phyloP scores from a whole-genome alignment of 805 yeast genomes.

The Gaillardinia entomophila region DNA sequence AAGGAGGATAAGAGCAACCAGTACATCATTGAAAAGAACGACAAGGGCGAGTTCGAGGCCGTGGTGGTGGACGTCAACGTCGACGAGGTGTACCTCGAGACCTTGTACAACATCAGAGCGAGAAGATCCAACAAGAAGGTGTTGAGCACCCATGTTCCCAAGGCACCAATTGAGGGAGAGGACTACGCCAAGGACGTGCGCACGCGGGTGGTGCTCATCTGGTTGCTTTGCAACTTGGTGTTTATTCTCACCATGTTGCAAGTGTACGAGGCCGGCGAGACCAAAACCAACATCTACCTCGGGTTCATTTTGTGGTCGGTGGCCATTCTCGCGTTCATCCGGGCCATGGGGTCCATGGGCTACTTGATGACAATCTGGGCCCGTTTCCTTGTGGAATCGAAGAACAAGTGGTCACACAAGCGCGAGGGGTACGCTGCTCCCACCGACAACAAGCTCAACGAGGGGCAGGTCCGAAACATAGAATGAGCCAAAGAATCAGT shows the following conservation, averaged over 20 bases:
- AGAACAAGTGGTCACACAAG: conserved; percentile 37
- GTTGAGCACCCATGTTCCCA: conserved; percentile 24
- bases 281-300: conserved; percentile 60
- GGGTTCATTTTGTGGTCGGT: conserved; percentile 89
- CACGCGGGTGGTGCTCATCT: conserved; percentile 89
- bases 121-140: conserved; percentile 57
- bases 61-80: conserved; percentile 81
- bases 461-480: no score
- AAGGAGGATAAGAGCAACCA: conserved; percentile 62
- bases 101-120: conserved; percentile 65
- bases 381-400: conserved; percentile 32
- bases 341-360: conserved; percentile 76
- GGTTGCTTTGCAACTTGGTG: conserved; percentile 81
- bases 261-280: conserved; percentile 63
- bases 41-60: conserved; percentile 71
- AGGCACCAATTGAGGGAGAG: conserved; percentile 43
- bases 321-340: conserved; percentile 72
- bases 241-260: conserved; percentile 85
- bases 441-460: conserved; percentile 27
- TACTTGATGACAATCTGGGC: conserved; percentile 47
- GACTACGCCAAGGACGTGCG: conserved; percentile 95
- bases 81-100: conserved; percentile 75
- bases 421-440: conserved; percentile 33
- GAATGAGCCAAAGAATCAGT: no score
- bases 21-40: conserved; percentile 75